A percentile compares a stretch with the other conserved stretches of the same genome.
Evolutionary conservation across 306 rosid species (phyloP).

Genomic region (Trichosanthes truncata): DNA sequence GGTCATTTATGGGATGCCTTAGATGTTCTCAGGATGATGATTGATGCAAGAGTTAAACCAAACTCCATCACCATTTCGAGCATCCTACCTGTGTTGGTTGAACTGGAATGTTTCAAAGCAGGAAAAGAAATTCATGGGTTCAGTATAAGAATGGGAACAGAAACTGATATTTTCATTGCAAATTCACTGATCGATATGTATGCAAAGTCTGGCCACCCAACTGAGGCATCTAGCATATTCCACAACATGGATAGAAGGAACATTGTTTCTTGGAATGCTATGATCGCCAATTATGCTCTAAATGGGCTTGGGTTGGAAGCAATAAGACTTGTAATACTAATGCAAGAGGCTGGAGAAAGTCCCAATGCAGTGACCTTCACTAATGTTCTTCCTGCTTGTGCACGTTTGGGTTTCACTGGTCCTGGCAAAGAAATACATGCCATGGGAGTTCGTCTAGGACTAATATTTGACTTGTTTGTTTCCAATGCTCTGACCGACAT

Average conservation of each 20-base stretch:
- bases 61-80: constrained; percentile 63
- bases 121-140: constrained; percentile 70
- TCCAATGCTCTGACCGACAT: constrained; percentile 77
- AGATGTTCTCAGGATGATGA: constrained; percentile 48
- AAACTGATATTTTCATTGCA: constrained; percentile 49
- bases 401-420: constrained; percentile 49
- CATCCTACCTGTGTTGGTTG: constrained; percentile 64
- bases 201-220: constrained; percentile 54
- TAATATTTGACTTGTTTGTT: constrained; percentile 46
- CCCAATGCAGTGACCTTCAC: constrained; percentile 71
- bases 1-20: constrained; percentile 37
- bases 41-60: constrained; percentile 41
- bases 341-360: constrained; percentile 55
- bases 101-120: constrained; percentile 34
- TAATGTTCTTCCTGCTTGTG: constrained; percentile 82
- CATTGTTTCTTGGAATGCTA: constrained; percentile 82
- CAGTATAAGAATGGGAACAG: constrained; percentile 42
- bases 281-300: constrained; percentile 76
- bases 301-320: constrained; percentile 56
- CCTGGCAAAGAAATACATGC: constrained; percentile 80
- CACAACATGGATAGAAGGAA: constrained; percentile 43
- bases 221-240: constrained; percentile 45
- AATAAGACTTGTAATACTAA: constrained; percentile 39
- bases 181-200: constrained; percentile 82
- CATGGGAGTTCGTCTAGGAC: constrained; percentile 37